These are phyloP conservation scores for Cenchrus americanus DNA, from an alignment of 176 grass and related monocot genomes.

Conservation along the genomic window DNA sequence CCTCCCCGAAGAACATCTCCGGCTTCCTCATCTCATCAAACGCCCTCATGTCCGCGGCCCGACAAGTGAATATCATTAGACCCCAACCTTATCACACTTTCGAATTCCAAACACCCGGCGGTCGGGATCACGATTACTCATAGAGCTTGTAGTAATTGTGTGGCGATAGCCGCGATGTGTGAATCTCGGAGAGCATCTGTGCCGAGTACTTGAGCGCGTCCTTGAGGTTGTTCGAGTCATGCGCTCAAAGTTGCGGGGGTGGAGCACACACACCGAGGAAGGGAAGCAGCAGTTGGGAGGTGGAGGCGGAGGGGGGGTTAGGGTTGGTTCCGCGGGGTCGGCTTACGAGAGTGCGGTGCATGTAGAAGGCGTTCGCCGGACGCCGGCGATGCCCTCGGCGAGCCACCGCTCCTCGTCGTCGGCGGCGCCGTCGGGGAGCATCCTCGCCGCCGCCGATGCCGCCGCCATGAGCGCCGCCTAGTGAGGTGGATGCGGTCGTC, in stretches of 20 bases:
- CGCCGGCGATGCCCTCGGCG: slow-evolving; percentile 95
- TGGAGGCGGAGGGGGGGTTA: slow-evolving; percentile 28
- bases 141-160: slow-evolving; percentile 98
- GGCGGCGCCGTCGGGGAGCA: slow-evolving; percentile 64
- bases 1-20: slow-evolving; percentile 99
- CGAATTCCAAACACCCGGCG: not conserved
- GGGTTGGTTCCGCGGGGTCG: slow-evolving; percentile 10
- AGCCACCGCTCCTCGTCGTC: slow-evolving; percentile 98
- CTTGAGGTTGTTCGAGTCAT: slow-evolving; percentile 98
- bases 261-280: slow-evolving; percentile 12
- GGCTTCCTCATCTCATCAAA: slow-evolving; percentile 95
- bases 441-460: slow-evolving; percentile 46
- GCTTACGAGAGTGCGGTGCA: slow-evolving; percentile 93
- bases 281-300: not conserved
- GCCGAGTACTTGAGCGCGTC: slow-evolving; percentile 97
- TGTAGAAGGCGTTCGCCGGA: slow-evolving; percentile 98
- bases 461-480: slow-evolving; percentile 36
- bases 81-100: slow-evolving; percentile 6
- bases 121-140: slow-evolving; percentile 37
- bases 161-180: slow-evolving; percentile 90
- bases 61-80: slow-evolving; percentile 38
- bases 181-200: slow-evolving; percentile 98
- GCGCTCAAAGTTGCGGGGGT: slow-evolving; percentile 38
- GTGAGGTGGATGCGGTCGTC: slow-evolving; percentile 51
- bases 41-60: slow-evolving; percentile 80